phyloP scores from a whole-genome alignment of 2,329 filamentous ascomycete genomes.

The Alternaria triticina region DNA sequence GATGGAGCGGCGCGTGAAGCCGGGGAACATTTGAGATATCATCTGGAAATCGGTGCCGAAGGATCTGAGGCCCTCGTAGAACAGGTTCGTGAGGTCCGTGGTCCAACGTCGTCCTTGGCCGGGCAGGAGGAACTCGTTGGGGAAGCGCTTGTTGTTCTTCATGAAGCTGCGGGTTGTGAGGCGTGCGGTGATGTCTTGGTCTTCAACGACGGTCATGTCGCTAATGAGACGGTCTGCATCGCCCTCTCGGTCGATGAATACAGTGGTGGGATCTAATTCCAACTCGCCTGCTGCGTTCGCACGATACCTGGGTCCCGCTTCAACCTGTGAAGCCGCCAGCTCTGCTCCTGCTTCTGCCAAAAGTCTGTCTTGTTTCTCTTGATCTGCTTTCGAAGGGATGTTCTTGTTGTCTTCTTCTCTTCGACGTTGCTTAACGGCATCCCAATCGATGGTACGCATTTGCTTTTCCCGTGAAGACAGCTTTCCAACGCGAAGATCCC shows the following conservation, averaged over 20 bases:
- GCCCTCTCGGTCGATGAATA: slow-evolving; percentile 72
- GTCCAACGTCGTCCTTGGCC: slow-evolving; percentile 65
- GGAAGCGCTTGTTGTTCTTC: slow-evolving; percentile 62
- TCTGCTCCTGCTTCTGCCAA: slow-evolving; percentile 24
- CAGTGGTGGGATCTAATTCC: slow-evolving; percentile 71
- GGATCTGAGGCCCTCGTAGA: slow-evolving; percentile 76
- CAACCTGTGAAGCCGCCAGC: slow-evolving; percentile 17
- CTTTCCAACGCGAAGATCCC: slow-evolving; percentile 69
- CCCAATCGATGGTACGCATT: slow-evolving; percentile 70
- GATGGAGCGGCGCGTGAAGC: slow-evolving; percentile 73
- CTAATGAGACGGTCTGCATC: slow-evolving; percentile 63
- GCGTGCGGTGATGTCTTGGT: slow-evolving; percentile 77
- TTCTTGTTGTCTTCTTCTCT: slow-evolving; percentile 41
- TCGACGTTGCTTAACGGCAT: slow-evolving; percentile 53
- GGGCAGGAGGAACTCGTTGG: slow-evolving; percentile 52
- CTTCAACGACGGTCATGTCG: slow-evolving; percentile 68
- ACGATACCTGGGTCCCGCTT: slow-evolving; percentile 61
- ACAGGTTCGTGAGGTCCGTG: slow-evolving; percentile 72
- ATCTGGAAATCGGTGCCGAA: slow-evolving; percentile 86
- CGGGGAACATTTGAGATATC: slow-evolving; percentile 77
- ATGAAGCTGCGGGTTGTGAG: slow-evolving; percentile 74
- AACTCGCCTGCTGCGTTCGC: slow-evolving; percentile 70
- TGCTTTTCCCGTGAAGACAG: slow-evolving; percentile 76
- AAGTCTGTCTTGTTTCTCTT: slow-evolving; percentile 29
- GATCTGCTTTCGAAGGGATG: slow-evolving; percentile 29